Evolutionary conservation across 179 eudicot species (phyloP), one percentile per base, ranked within the genome.

Genomic region (Silene vulgaris): DNA sequence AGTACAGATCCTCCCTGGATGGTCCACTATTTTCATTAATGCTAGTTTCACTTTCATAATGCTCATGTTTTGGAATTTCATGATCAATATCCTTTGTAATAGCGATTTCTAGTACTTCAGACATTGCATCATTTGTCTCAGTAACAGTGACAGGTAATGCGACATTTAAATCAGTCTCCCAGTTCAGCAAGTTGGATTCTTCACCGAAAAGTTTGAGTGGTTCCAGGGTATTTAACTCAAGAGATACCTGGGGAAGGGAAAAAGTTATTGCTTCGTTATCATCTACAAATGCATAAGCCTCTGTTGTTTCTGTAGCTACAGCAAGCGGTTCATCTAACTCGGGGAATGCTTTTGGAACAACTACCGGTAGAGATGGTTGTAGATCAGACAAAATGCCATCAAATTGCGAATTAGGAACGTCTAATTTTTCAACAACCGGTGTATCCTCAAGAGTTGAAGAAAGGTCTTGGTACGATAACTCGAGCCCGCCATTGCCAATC

Each of bases 1-100:
- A 80, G 78, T 93, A 77, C 67, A 93, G 89, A 71, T 82, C 95
- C 77, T 81, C 84, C 74, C 88, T 85, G 35, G 59, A 74, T 78
- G 84, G 76, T 35, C 59, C 77, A 7, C 76, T 63, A 67, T 65
- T 75, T 32, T 74, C 65, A 79, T 59, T 19, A 57, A 7, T 67
- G 75, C 68, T 81, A 45, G 62, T 62, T 71, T 71, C 75, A 79
- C 72, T 50, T 52, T 75, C 81, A 69, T 71, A 74, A 74, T 75
- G 75, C 79, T 80, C 78, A 78, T 69, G 45, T 14, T 57, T 62
- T 61, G 71, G 26, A 23, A 65, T 76, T 79, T 59, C 79, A 67
- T 68, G 48, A 43, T 65, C 75, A 67, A 43, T 69, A 21, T 80
- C 86, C 73, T 78, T 78, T 60, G 48, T 70, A 20, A 28, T 59